Evolutionary conservation across 1,139 yeast genomes (phyloP), one percentile per base, ranked within the genome.

Genomic region (Saccharomyces hybrid): DNA sequence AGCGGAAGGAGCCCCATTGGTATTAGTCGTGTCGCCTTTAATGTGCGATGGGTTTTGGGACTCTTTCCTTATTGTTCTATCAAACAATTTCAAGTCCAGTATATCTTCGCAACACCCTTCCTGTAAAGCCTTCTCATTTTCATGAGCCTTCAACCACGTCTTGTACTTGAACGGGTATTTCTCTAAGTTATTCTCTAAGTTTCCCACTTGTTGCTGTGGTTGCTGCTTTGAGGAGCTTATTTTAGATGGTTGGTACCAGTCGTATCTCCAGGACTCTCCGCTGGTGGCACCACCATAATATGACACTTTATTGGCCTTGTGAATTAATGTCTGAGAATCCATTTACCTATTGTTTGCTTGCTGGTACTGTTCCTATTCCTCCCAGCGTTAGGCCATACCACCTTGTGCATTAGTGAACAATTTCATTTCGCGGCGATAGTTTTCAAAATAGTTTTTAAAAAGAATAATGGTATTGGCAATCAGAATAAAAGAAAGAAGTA

Each of bases 191-290:
- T 52, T 54, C 34, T 53, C 57, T 19, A 55, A 31, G 38, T 23
- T 28, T 48, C 31, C 49, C 46, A 14, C 52, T 48, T 26, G 53
- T 25, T 23, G 58, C 46, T 31, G 51, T 51, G 16, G 46, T 50
- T 31, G 46, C 55, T 16, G 25, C 34, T 19, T 19, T 19, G 19
- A 19, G 29, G 28, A 26, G 19, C 31, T 46, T n/a, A 34, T 23
- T 16, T 57, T 57, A 23, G 57, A 44, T 5, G 69, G 66, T 6
- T 67, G 56, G 49, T 53, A 59, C 67, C 67, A 66, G 34, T 60
- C 64, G 44, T 59, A 60, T 28, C 58, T 58, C 70, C 70, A 68
- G 19, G 19, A 19, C 19, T 19, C 19, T 19, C 19, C 19, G 19
- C 19, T 19, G 19, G 19, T 19, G 19, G 19, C 19, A 19, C 19